Percentiles rank a stretch among this genome's conserved stretches.
These are phyloP conservation scores for Pyrenochaeta sp. DNA, from an alignment of 2,329 filamentous ascomycete genomes.

Conservation along the genomic window DNA sequence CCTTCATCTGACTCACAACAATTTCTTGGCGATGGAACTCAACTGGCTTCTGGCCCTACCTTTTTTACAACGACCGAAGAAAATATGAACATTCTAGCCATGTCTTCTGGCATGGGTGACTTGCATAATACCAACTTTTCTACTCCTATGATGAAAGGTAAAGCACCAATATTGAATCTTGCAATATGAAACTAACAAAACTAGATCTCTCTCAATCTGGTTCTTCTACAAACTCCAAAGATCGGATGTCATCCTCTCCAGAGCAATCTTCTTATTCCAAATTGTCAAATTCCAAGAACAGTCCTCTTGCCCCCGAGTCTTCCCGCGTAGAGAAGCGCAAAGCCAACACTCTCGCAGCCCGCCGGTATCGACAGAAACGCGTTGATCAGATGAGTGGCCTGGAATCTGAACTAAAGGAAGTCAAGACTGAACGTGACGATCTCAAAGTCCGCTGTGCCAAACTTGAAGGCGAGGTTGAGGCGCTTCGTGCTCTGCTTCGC, in stretches of 20 bases:
- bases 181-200: conserved; percentile 16
- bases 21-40: conserved; percentile 28
- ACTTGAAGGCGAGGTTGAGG: conserved; percentile 71
- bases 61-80: conserved; percentile 20
- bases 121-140: conserved; percentile 27
- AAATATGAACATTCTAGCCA: conserved; percentile 22
- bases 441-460: conserved; percentile 69
- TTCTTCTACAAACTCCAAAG: conserved; percentile 36
- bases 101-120: conserved; percentile 23
- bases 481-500: conserved; percentile 63
- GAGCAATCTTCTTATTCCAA: conserved; percentile 32
- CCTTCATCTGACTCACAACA: conserved; percentile 30
- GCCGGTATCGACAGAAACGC: conserved; percentile 75
- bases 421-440: conserved; percentile 70
- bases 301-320: conserved; percentile 28
- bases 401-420: conserved; percentile 66
- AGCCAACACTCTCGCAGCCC: conserved; percentile 75
- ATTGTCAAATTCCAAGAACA: conserved; percentile 33
- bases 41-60: conserved; percentile 19
- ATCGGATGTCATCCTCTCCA: conserved; percentile 35
- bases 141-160: conserved; percentile 39
- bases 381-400: conserved; percentile 71
- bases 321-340: conserved; percentile 63
- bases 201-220: conserved; percentile 36
- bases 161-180: neutral